Evolutionary conservation across 495 filamentous ascomycete species (phyloP), one percentile per base, ranked within the genome.

Genomic region (Aspergillus coremiiformis): DNA sequence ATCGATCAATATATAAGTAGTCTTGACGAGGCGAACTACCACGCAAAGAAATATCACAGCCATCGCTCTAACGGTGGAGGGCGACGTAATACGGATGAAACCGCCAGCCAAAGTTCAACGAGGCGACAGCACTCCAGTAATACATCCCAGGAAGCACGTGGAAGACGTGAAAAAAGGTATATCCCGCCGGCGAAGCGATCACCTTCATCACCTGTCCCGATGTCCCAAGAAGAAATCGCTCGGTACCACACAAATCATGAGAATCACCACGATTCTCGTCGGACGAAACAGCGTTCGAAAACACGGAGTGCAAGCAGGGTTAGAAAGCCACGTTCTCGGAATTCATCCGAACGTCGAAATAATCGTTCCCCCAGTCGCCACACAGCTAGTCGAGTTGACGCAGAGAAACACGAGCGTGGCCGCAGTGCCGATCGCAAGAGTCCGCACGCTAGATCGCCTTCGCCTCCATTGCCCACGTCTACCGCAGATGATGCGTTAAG

Each of bases 1-100:
- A 78, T 90, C 26, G 87, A 94, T 58, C 83, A 90, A 54, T 95
- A 94, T 58, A 90, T 95, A 57, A 87, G 84, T 68, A 94, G 89
- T 65, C 67, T 95, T 2, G 88, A 94, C 19, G 77, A 87, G 42
- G 87, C 87, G 24, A 81, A 81, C 47, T 80, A 79, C 57, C 77
- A 85, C 60, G 70, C 81, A 5, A 75, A 72, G 48, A 77, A 77
- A 51, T 59, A 79, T 8, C 78, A 74, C 5, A 67, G 70, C 41
- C 74, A 75, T 30, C 80, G 77, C 14, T 62, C 76, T 19, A 70
- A 67, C 26, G 86, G 84, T 53, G 81, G 85, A 6, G 80, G 81
- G 20, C 70, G 80, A 48, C 65, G 70, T 49, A 77, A 77, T 33
- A 76, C 66, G 19, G 68, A 71, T 26, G 75, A 71, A 7, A 75